Evolutionary conservation across 73 alveolate genomes (phyloP).

Genomic region (Paramecium sexaurelia): DNA sequence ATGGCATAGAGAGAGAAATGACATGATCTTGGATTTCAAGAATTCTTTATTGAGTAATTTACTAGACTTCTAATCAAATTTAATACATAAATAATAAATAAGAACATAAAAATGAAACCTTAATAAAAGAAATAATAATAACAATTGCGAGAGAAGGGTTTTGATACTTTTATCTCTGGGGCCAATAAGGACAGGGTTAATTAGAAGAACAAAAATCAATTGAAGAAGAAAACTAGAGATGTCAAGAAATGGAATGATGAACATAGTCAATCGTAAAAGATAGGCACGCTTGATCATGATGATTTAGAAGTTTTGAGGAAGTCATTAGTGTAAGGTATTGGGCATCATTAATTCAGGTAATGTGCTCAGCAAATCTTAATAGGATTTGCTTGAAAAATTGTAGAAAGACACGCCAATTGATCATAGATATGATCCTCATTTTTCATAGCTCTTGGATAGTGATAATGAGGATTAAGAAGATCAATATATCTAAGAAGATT

Average conservation of each 20-base stretch:
- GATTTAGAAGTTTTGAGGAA: slow-evolving; percentile 21
- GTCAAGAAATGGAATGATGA: slow-evolving; percentile 63
- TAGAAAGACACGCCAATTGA: slow-evolving; percentile 34
- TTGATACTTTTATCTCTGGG: slow-evolving; percentile 76
- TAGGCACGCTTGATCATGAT: slow-evolving; percentile 55
- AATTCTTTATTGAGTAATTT: neutral
- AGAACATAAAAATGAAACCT: slow-evolving; percentile 43
- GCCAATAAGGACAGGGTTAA: slow-evolving; percentile 82
- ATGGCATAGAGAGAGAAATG: too few species aligned
- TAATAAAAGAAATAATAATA: slow-evolving; percentile 16
- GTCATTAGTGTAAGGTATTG: slow-evolving; percentile 48
- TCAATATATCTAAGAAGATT: slow-evolving; percentile 19
- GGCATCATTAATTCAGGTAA: slow-evolving; percentile 51
- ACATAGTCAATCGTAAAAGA: slow-evolving; percentile 38
- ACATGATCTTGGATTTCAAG: neutral
- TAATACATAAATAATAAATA: neutral
- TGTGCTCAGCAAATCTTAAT: slow-evolving; percentile 34
- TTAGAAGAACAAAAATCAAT: slow-evolving; percentile 54
- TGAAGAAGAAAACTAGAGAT: neutral
- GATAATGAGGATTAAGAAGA: slow-evolving; percentile 28
- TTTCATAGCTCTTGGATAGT: slow-evolving; percentile 6
- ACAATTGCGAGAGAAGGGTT: slow-evolving; percentile 76
- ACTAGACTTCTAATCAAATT: neutral
- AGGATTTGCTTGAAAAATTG: slow-evolving; percentile 41
- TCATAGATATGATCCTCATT: slow-evolving; percentile 50